A percentile compares a stretch with the other conserved stretches of the same genome.
Conservation (phyloP, 768 basidiomycete species). For the Tephrocybe sp. region DNA sequence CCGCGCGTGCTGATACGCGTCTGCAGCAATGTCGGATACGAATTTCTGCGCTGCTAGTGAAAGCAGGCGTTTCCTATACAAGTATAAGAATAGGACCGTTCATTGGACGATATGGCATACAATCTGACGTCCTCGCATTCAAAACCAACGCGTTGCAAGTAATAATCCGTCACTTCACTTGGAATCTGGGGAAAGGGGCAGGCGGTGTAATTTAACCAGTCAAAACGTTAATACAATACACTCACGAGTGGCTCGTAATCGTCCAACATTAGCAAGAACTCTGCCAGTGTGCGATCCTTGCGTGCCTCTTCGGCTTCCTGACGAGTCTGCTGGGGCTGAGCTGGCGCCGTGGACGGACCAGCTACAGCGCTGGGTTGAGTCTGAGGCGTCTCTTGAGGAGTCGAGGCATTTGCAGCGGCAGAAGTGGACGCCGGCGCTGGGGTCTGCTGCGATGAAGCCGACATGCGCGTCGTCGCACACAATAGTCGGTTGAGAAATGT, state of each 20-base stretch:
- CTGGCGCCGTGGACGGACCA: constrained; percentile 25
- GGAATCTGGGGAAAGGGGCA: too few relatives aligned
- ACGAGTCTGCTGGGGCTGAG: constrained; percentile 47
- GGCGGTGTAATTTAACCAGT: not conserved
- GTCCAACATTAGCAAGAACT: constrained; percentile 94
- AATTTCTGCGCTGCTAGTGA: constrained; percentile 98
- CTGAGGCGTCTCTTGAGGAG: constrained; percentile 27
- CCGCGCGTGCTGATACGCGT: constrained; percentile 97
- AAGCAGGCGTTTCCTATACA: constrained; percentile 83
- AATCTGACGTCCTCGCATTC: constrained; percentile 92
- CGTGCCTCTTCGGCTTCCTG: constrained; percentile 78
- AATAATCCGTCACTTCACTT: constrained; percentile 96
- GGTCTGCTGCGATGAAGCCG: constrained; percentile 30
- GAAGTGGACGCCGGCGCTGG: constrained; percentile 28
- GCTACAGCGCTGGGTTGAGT: constrained; percentile 19
- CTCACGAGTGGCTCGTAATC: constrained; percentile 93
- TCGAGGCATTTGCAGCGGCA: constrained; percentile 24
- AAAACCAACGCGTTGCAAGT: constrained; percentile 93
- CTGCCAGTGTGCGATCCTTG: constrained; percentile 87
- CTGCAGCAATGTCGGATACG: constrained; percentile 92
- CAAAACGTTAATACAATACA: constrained; percentile 4
- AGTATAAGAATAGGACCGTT: not conserved
- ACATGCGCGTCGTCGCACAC: constrained; percentile 18
- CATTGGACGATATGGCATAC: constrained; percentile 44
- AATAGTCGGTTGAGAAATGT: constrained; percentile 9